Conservation (phyloP, 192 early-diverging fungal species). For the Backusella psychrophila region DNA sequence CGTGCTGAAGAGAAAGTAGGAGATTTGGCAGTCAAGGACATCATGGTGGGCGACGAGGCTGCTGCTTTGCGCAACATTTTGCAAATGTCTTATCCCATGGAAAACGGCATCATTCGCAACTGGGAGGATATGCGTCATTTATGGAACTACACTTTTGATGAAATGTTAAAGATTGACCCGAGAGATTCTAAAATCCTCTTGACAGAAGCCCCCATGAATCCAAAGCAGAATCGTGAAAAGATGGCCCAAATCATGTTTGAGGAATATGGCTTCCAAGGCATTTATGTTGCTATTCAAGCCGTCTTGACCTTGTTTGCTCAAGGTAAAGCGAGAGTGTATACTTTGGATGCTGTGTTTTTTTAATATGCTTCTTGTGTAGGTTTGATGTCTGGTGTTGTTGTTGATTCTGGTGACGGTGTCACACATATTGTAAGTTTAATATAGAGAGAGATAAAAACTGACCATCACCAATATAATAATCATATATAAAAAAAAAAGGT, state of each 20-base stretch:
- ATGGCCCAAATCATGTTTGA: slow-evolving; percentile 98
- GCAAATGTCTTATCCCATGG: slow-evolving; percentile 98
- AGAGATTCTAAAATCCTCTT: slow-evolving; percentile 89
- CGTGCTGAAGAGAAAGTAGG: slow-evolving; percentile 89
- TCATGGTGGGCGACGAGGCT: slow-evolving; percentile 98
- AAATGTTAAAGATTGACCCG: slow-evolving; percentile 89
- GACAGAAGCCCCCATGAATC: slow-evolving; percentile 97
- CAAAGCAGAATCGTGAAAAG: slow-evolving; percentile 84
- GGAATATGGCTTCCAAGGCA: slow-evolving; percentile 89
- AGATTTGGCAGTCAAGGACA: slow-evolving; percentile 84
- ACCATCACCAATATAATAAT: too few relatives aligned
- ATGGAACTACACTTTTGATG: slow-evolving; percentile 97
- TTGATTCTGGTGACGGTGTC: slow-evolving; percentile 99
- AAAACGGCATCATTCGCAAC: slow-evolving; percentile 96
- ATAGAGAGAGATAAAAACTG: background rate
- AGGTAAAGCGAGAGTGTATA: slow-evolving; percentile 51
- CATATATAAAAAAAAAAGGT: slow-evolving; percentile 40
- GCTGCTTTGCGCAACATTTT: slow-evolving; percentile 82
- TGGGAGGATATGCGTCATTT: slow-evolving; percentile 98
- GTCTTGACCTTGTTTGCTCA: slow-evolving; percentile 98
- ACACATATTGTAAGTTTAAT: slow-evolving; percentile 79
- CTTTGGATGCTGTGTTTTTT: background rate
- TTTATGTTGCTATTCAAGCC: slow-evolving; percentile 96
- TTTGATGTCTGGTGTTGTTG: slow-evolving; percentile 92
- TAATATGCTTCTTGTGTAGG: slow-evolving; percentile 38